A percentile compares a stretch with the other conserved stretches of the same genome.
These are phyloP conservation scores for Batkoa obscura DNA, from an alignment of 371 early-diverging fungal species.

Conservation along the genomic window DNA sequence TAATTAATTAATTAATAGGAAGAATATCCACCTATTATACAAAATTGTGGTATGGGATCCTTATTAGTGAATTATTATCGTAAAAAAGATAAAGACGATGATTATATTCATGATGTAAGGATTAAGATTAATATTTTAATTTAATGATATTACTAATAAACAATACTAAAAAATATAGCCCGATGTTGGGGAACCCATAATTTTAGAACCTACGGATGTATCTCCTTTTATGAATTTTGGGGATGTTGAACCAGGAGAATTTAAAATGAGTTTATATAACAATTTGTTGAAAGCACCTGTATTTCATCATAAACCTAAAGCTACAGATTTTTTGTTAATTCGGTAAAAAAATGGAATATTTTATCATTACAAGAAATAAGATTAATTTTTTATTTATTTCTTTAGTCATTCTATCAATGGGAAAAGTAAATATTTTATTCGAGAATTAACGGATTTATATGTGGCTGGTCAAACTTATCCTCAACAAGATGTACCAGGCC, in stretches of 20 bases:
- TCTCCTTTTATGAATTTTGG: slow-evolving; percentile 97
- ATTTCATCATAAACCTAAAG: slow-evolving; percentile 56
- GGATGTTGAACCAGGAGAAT: slow-evolving; percentile 84
- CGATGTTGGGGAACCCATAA: slow-evolving; percentile 67
- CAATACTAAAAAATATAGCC: slow-evolving; percentile 17
- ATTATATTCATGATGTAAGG: slow-evolving; percentile 40
- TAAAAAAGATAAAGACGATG: slow-evolving; percentile 73
- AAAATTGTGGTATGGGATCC: slow-evolving; percentile 95
- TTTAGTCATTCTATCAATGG: slow-evolving; percentile 39
- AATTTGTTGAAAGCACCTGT: slow-evolving; percentile 95
- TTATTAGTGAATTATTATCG: slow-evolving; percentile 93
- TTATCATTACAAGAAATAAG: not conserved
- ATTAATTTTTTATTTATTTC: not conserved
- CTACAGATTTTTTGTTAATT: slow-evolving; percentile 76
- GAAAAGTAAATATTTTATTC: slow-evolving; percentile 56
- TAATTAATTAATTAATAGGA: slow-evolving; percentile 29
- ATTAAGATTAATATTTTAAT: not conserved
- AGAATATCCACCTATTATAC: slow-evolving; percentile 93
- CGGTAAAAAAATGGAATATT: slow-evolving; percentile 14
- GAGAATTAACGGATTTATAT: slow-evolving; percentile 70
- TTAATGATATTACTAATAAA: too few relatives aligned
- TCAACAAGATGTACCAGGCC: slow-evolving; percentile 88
- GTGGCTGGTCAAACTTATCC: slow-evolving; percentile 97
- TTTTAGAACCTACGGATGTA: slow-evolving; percentile 85
- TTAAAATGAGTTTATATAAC: slow-evolving; percentile 77